Conservation (phyloP, 2,329 filamentous ascomycete genomes). For the Coleophoma eucalyptorum region DNA sequence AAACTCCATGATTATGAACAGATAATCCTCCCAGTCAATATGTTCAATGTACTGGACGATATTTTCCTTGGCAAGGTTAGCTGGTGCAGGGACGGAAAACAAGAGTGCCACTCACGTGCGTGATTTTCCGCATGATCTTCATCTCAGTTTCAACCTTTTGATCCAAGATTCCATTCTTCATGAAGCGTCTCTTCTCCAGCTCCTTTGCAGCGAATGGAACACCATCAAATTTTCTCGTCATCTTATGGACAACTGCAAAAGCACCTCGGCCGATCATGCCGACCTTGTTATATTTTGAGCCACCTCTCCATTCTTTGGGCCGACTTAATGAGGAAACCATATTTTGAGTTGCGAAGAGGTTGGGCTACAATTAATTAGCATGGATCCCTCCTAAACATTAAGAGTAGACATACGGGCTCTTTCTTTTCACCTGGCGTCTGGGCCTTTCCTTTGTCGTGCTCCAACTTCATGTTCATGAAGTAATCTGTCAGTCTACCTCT, state of each 20-base stretch:
- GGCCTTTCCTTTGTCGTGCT: conserved; percentile 4
- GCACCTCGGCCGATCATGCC: conserved; percentile 85
- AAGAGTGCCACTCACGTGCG: conserved; percentile 60
- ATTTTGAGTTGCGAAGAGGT: conserved; percentile 25
- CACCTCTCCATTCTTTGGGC: conserved; percentile 71
- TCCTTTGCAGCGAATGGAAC: conserved; percentile 88
- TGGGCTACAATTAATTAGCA: conserved; percentile 16
- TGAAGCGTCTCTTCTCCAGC: conserved; percentile 86
- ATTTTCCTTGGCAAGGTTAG: conserved; percentile 55
- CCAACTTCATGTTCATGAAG: conserved; percentile 36
- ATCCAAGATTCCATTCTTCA: conserved; percentile 87
- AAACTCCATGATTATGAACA: conserved; percentile 98
- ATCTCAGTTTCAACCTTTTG: conserved; percentile 96
- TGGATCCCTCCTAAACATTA: no score
- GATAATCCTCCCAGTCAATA: conserved; percentile 72
- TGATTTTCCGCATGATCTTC: conserved; percentile 84
- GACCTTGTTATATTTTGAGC: conserved; percentile 78
- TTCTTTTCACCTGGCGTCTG: conserved; percentile 4
- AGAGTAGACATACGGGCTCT: conserved; percentile 7
- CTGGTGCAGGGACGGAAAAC: conserved; percentile 5
- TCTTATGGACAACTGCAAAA: conserved; percentile 89
- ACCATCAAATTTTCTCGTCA: conserved; percentile 82
- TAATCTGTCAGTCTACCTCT: conserved; percentile 66
- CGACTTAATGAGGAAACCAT: conserved; percentile 25
- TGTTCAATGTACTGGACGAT: conserved; percentile 92